Percentiles rank a stretch among this genome's conserved stretches.
phyloP scores from a whole-genome alignment of 306 rosid genomes.

The Carpinus viminea region DNA sequence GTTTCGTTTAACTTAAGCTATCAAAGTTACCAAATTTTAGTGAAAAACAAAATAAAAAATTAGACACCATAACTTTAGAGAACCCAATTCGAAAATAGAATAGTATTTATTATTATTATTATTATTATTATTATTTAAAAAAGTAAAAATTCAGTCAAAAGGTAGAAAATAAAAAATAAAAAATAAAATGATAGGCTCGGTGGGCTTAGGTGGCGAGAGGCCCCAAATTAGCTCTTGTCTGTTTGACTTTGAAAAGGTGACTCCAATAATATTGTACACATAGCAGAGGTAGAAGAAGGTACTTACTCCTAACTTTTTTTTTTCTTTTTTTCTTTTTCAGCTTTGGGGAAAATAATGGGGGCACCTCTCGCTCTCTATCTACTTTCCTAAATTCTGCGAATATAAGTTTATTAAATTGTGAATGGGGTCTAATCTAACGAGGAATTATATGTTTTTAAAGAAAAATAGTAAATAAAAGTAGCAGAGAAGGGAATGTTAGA shows the following conservation, averaged over 20 bases:
- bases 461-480: background rate
- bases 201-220: constrained; percentile 42
- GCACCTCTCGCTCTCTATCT: background rate
- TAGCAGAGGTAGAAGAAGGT: background rate
- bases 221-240: constrained; percentile 26
- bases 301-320: background rate
- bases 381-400: background rate
- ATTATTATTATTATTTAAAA: too few relatives aligned
- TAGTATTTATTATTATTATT: background rate
- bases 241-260: constrained; percentile 39
- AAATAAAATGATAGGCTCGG: constrained; percentile 34
- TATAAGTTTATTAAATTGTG: background rate
- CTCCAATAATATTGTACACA: background rate
- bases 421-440: background rate
- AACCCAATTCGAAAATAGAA: background rate
- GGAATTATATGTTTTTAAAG: background rate
- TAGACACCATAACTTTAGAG: too few relatives aligned
- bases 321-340: background rate
- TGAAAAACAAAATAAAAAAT: too few relatives aligned
- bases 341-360: constrained; percentile 11
- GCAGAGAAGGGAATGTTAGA: constrained; percentile 28
- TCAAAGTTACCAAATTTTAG: too few relatives aligned
- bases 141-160: constrained; percentile 14
- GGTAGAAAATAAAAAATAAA: constrained; percentile 14
- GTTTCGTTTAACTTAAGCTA: too few relatives aligned